Evolutionary conservation across 23 red algal species (phyloP).

Genomic region (Agarophyton chilense): DNA sequence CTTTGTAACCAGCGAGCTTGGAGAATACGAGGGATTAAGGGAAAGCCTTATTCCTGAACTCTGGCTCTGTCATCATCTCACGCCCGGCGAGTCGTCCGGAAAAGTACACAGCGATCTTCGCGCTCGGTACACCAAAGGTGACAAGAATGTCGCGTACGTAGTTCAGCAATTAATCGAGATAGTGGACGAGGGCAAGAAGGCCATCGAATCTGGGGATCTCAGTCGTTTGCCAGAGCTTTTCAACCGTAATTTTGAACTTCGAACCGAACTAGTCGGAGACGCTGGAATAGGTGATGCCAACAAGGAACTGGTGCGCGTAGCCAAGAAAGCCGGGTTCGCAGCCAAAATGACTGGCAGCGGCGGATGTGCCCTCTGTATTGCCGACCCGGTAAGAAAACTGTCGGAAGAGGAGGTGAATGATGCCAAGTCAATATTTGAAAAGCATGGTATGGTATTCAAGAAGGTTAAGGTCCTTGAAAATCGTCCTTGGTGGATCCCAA

Average conservation of each 20-base stretch:
- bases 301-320: constrained; percentile 17
- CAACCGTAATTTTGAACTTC: constrained; percentile 58
- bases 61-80: constrained; percentile 13
- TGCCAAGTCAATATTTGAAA: constrained; percentile 17
- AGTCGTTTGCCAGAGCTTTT: constrained; percentile 30
- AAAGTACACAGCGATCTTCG: constrained; percentile 50
- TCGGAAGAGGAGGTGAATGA: background rate
- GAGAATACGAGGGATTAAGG: background rate
- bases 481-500: constrained; percentile 27
- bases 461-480: constrained; percentile 41
- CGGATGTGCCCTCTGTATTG: constrained; percentile 50
- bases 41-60: constrained; percentile 23
- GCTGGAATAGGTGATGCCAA: constrained; percentile 26
- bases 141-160: background rate
- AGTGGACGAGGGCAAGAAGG: constrained; percentile 2
- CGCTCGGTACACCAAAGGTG: background rate
- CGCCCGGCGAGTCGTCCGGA: constrained; percentile 47
- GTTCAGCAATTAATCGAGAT: constrained; percentile 15
- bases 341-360: constrained; percentile 68
- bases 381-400: constrained; percentile 31
- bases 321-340: constrained; percentile 45
- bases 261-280: constrained; percentile 30
- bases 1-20: constrained; percentile 31
- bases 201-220: background rate
- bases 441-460: constrained; percentile 37